Evolutionary conservation across 1,284 basidiomycete species (phyloP).

Genomic region (Thecaphora frezii): DNA sequence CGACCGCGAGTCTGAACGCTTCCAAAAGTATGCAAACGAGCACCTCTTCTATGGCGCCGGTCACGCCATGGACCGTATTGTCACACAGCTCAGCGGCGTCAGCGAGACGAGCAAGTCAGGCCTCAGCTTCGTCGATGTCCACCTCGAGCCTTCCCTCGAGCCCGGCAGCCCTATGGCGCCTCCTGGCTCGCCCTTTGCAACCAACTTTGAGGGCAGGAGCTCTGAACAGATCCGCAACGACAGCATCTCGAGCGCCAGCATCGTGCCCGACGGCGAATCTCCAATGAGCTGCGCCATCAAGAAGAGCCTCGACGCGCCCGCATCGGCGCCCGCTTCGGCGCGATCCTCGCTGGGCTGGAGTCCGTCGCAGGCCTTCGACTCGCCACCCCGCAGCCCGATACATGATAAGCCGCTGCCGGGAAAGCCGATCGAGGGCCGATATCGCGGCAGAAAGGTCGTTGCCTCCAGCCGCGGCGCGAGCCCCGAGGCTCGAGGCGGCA

Average conservation of each 20-base stretch:
- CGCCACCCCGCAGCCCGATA: not conserved
- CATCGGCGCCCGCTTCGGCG: too few relatives aligned
- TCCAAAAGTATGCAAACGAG: not conserved
- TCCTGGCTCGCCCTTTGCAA: not conserved
- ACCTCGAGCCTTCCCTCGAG: conserved; percentile 8
- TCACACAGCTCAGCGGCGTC: not conserved
- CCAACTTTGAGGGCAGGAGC: conserved; percentile 2
- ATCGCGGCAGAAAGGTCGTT: conserved; percentile 20
- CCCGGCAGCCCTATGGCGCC: not conserved
- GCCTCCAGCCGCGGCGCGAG: conserved; percentile 22
- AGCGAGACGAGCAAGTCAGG: conserved; percentile 16
- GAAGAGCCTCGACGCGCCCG: too few relatives aligned
- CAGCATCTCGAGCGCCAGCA: conserved; percentile 16
- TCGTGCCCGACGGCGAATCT: not conserved
- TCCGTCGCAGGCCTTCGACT: not conserved
- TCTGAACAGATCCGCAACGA: conserved; percentile 30
- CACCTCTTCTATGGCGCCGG: conserved; percentile 1
- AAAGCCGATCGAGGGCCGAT: conserved; percentile 17
- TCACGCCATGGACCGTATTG: not conserved
- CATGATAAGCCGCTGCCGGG: not conserved
- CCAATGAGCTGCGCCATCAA: not conserved
- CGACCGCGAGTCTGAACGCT: not conserved
- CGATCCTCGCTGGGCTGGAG: not conserved
- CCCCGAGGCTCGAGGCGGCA: conserved; percentile 1
- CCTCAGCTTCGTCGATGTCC: conserved; percentile 37